A percentile compares a stretch with the other conserved stretches of the same genome.
Conservation (phyloP, 768 basidiomycete genomes). For the Xanthoconium purpureum region DNA sequence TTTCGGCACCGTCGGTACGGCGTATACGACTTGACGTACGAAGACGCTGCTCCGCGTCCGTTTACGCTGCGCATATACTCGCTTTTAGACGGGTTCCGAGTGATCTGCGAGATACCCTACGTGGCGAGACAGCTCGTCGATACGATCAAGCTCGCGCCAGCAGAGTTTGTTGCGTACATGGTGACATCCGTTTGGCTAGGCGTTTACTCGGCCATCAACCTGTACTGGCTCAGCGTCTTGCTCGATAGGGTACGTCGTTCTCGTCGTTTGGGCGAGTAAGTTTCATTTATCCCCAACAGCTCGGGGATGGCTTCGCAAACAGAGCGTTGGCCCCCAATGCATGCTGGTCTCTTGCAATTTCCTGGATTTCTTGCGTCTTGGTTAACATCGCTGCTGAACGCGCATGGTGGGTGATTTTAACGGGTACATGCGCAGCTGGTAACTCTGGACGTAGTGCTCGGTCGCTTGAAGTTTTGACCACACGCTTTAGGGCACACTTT, state of each 20-base stretch:
- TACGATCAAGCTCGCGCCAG: conserved; percentile 21
- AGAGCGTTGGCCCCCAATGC: not conserved
- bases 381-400: conserved; percentile 23
- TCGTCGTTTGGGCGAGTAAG: not conserved
- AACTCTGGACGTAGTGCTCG: conserved; percentile 13
- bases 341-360: conserved; percentile 21
- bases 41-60: conserved; percentile 4
- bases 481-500: conserved; percentile 37
- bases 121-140: conserved; percentile 13
- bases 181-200: conserved; percentile 31
- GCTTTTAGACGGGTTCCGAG: not conserved
- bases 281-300: conserved; percentile 8
- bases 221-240: conserved; percentile 34
- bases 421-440: not conserved
- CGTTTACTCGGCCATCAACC: conserved; percentile 33
- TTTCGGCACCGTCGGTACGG: conserved; percentile 18
- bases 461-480: conserved; percentile 23
- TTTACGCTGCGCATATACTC: not conserved
- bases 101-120: not conserved
- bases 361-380: conserved; percentile 29
- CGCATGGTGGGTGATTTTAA: conserved; percentile 16
- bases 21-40: conserved; percentile 23
- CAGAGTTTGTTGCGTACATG: conserved; percentile 21
- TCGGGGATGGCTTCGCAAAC: conserved; percentile 5
- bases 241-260: conserved; percentile 23